Conservation (phyloP, 1,284 basidiomycete species). For the Dichomitus squalens region DNA sequence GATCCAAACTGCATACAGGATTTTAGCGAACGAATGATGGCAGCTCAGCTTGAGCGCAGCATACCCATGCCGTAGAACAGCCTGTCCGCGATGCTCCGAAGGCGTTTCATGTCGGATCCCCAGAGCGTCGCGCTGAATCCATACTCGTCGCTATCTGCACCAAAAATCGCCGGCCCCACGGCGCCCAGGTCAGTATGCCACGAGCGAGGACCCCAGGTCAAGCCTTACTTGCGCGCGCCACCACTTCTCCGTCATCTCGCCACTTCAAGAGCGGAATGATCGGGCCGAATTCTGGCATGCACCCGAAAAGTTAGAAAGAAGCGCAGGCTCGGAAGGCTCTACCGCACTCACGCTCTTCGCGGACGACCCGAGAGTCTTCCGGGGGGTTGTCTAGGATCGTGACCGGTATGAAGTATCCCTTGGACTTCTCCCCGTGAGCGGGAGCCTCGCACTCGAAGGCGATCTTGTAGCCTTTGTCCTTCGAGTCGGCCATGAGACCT, state of each 20-base stretch:
- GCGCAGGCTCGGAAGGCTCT: background rate
- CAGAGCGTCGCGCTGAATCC: constrained; percentile 10
- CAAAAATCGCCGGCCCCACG: too few species aligned
- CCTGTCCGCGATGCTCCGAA: constrained; percentile 2
- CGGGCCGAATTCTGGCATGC: constrained; percentile 18
- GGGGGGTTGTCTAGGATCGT: constrained; percentile 21
- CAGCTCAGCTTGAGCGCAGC: background rate
- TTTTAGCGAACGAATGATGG: too few species aligned
- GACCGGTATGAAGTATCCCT: constrained; percentile 18
- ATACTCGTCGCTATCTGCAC: constrained; percentile 8
- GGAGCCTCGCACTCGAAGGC: constrained; percentile 4
- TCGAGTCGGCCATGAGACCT: constrained; percentile 9
- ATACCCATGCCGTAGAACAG: constrained; percentile 9
- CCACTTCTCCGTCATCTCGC: constrained; percentile 18
- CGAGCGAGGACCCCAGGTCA: too few species aligned
- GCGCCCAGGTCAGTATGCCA: background rate
- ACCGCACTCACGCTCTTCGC: constrained; percentile 19
- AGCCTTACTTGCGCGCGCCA: constrained; percentile 16
- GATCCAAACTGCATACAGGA: constrained; percentile 7
- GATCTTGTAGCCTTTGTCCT: constrained; percentile 14
- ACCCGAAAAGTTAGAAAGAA: too few species aligned
- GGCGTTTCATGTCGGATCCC: constrained; percentile 7
- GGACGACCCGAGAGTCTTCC: constrained; percentile 16
- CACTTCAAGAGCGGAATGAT: constrained; percentile 19
- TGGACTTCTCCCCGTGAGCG: background rate